Percentiles rank a stretch among this genome's conserved stretches.
These are phyloP conservation scores for Paspalum vaginatum DNA, from an alignment of 176 grass and related monocot species.

Conservation along the genomic window DNA sequence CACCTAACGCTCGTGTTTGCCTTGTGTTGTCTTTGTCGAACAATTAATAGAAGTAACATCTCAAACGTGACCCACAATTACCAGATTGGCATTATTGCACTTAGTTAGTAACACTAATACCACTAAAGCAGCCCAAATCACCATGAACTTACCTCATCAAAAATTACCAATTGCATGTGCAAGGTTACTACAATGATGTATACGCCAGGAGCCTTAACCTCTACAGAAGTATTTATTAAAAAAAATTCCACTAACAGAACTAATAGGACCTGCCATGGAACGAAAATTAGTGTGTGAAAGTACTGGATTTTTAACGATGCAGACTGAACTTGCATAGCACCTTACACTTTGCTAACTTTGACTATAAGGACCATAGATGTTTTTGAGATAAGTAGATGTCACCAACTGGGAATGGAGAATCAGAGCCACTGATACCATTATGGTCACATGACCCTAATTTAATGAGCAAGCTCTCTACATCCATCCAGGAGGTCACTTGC, in stretches of 20 bases:
- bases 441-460: slow-evolving; percentile 23
- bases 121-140: not conserved
- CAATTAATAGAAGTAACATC: not conserved
- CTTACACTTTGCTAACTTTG: slow-evolving; percentile 10
- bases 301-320: not conserved
- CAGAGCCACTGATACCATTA: slow-evolving; percentile 17
- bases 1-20: not conserved
- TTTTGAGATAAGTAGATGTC: slow-evolving; percentile 19
- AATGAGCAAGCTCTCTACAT: not conserved
- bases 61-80: not conserved
- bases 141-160: not conserved
- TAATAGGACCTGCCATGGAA: not conserved
- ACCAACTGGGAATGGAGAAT: slow-evolving; percentile 2
- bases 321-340: not conserved
- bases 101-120: slow-evolving; percentile 1
- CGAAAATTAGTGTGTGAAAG: not conserved
- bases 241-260: slow-evolving; percentile 9
- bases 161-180: not conserved
- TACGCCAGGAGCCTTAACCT: not conserved
- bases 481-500: not conserved
- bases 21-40: not conserved
- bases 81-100: not conserved
- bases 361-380: not conserved
- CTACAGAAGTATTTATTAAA: slow-evolving; percentile 15
- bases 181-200: not conserved